Conservation (phyloP, 345 rosid genomes). For the Lepidium africanum region DNA sequence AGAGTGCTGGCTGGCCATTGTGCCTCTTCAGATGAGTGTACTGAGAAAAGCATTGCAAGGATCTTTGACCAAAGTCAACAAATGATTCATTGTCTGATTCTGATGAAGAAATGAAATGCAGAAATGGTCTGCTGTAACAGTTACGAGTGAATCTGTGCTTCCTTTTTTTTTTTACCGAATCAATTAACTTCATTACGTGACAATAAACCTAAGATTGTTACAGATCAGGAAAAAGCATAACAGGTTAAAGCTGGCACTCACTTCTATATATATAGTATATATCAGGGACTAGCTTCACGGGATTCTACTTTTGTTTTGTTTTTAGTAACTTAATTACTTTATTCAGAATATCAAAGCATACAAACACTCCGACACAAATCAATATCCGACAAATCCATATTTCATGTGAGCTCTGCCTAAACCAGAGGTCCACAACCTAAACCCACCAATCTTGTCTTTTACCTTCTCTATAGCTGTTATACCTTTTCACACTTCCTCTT, state of each 20-base stretch:
- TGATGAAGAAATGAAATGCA: constrained; percentile 2
- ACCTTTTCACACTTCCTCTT: not conserved
- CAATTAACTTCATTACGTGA: not conserved
- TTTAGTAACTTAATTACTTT: not conserved
- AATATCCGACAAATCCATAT: constrained; percentile 25
- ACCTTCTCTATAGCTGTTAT: constrained; percentile 23
- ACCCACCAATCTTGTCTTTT: constrained; percentile 32
- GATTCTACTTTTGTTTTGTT: not conserved
- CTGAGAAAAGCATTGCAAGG: constrained; percentile 1
- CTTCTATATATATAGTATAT: not conserved
- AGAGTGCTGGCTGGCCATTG: not conserved
- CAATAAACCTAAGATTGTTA: constrained; percentile 1
- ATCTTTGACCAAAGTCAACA: not conserved
- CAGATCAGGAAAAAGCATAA: constrained; percentile 3
- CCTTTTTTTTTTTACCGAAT: not conserved
- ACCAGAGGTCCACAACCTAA: constrained; percentile 24
- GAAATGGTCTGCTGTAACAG: not conserved
- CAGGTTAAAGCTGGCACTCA: constrained; percentile 20
- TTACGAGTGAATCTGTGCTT: not conserved
- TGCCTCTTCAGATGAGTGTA: constrained; percentile 12
- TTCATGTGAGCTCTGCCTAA: constrained; percentile 29
- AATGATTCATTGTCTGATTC: not conserved
- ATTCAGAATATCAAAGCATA: constrained; percentile 10
- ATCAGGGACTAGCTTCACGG: constrained; percentile 25
- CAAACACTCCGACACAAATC: constrained; percentile 29